Percentiles rank a stretch among this genome's conserved stretches.
phyloP scores from a whole-genome alignment of 2,329 filamentous ascomycete genomes.

The Hypoxylon sp. region DNA sequence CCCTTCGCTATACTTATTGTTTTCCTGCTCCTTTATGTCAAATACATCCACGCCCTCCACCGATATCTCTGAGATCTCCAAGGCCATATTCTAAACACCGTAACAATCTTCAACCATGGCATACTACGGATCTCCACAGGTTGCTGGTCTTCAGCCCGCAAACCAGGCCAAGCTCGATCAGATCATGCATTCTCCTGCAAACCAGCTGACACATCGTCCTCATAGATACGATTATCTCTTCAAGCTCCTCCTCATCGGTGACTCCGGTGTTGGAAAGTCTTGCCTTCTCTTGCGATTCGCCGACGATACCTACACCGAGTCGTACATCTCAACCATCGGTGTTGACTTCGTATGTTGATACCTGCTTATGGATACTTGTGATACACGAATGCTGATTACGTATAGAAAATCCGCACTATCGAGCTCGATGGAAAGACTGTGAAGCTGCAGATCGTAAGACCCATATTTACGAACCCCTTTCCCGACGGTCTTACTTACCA shows the following conservation, averaged over 20 bases:
- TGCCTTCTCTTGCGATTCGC: constrained; percentile 98
- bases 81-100: constrained; percentile 23
- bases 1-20: constrained; percentile 25
- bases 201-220: constrained; percentile 47
- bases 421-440: constrained; percentile 99
- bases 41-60: constrained; percentile 27
- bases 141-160: constrained; percentile 42
- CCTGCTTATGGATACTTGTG: constrained; percentile 1
- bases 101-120: constrained; percentile 34
- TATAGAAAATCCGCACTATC: constrained; percentile 98
- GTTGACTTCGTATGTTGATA: constrained; percentile 91
- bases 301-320: constrained; percentile 99
- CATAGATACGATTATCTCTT: constrained; percentile 99
- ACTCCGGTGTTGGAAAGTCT: constrained; percentile 99
- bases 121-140: neutral
- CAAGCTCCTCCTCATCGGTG: constrained; percentile 99
- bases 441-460: constrained; percentile 96
- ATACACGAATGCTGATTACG: constrained; percentile 51
- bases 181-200: constrained; percentile 33
- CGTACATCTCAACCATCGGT: constrained; percentile 99
- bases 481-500: constrained; percentile 49
- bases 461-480: neutral
- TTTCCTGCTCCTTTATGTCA: constrained; percentile 26
- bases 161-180: constrained; percentile 46
- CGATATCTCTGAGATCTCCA: constrained; percentile 11